Evolutionary conservation across 139 green algal species (phyloP), one percentile per base, ranked within the genome.

Genomic region (Diplosphaera chodatii): DNA sequence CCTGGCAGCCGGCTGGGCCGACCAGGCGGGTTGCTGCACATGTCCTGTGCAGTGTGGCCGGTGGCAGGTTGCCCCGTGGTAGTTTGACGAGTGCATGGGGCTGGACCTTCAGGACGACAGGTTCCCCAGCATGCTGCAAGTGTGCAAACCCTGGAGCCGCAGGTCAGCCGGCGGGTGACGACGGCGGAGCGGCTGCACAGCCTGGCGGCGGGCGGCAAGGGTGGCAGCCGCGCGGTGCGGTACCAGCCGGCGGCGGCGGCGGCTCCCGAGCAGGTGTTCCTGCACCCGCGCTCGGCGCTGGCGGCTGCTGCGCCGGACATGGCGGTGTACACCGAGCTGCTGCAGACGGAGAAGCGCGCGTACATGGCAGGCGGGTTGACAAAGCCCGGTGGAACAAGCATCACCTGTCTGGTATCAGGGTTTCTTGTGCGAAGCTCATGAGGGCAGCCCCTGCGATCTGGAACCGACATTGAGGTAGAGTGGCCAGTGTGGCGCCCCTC

Each of bases 201-300:
- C 48, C 48, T 59, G 48, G 48, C 48, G 48, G 48, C 64, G 33
- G 64, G 30, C 31, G 29, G 34, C 34, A 74, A 69, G 70, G 59
- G 69, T 1, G 6, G 59, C 16, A 69, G n/a, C 28, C 40, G 63
- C 4, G 62, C 72, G 18, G 64, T 79, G 31, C 70, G 77, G 2
- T 77, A 78, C 73, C 64, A 56, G 40, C 33, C 62, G 4, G 32
- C 27, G 28, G 33, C 15, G 28, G 33, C 15, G 23, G 0, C 74
- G 28, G 84, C 85, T n/a, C 48, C 16, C 0, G 86, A 88, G 48
- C 76, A 86, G 20, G 87, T 98, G 32, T 97, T 86, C 81, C 83
- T 98, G 55, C 94, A 98, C 86, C 94, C 94, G 0, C 72, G 74
- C 41, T 97, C 90, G 20, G 75, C 79, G 13, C 77, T 96, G 66